phyloP scores from a whole-genome alignment of 257 asterid species.

The Salvia rosmarinus region DNA sequence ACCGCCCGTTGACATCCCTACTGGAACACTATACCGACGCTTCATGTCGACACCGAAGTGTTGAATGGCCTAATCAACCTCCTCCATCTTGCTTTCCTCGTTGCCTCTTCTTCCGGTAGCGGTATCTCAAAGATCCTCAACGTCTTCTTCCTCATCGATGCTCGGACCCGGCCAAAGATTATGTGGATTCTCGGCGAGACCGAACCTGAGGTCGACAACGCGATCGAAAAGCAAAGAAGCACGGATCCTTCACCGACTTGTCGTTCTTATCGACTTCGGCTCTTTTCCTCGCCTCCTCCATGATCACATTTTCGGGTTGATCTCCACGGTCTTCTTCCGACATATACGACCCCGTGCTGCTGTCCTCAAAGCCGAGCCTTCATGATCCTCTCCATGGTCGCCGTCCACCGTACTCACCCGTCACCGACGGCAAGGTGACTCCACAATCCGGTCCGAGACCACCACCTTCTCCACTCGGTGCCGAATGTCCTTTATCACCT shows the following conservation, averaged over 20 bases:
- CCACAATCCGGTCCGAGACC: conserved; percentile 43
- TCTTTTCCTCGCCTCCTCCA: conserved; percentile 53
- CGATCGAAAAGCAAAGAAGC: conserved; percentile 47
- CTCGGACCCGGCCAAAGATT: conserved; percentile 50
- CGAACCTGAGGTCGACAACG: conserved; percentile 50
- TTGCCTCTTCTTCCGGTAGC: conserved; percentile 43
- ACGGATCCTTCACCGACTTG: conserved; percentile 47
- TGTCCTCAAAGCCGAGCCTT: conserved; percentile 49
- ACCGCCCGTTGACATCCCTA: conserved; percentile 49
- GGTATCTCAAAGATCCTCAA: conserved; percentile 43
- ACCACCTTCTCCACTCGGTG: conserved; percentile 46
- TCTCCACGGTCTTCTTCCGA: conserved; percentile 53
- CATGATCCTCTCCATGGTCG: conserved; percentile 52
- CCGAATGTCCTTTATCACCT: conserved; percentile 48
- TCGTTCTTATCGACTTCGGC: conserved; percentile 52
- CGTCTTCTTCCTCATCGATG: conserved; percentile 43
- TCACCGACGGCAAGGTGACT: conserved; percentile 49
- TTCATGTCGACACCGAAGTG: no score
- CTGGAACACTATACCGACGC: neutral
- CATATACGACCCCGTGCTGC: conserved; percentile 47
- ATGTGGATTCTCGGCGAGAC: conserved; percentile 51
- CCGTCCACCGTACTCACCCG: conserved; percentile 51
- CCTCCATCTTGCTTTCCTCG: conserved; percentile 52
- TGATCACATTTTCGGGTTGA: conserved; percentile 48
- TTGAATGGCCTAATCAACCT: conserved; percentile 33